Evolutionary conservation across 176 grass and related monocot species (phyloP), one percentile per base, ranked within the genome.

Genomic region (Carex kokanica): DNA sequence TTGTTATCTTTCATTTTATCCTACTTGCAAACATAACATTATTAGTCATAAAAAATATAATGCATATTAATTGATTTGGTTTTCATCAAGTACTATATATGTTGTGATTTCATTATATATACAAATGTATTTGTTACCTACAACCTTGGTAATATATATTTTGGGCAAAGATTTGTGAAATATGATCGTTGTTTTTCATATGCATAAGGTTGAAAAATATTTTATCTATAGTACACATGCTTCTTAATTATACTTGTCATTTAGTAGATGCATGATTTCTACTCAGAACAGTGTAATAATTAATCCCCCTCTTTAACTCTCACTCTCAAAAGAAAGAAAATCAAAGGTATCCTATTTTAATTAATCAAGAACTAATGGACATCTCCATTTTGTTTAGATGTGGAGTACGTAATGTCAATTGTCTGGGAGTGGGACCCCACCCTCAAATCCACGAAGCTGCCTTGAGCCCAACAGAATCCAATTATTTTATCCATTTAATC

Each of bases 401-500:
- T 2, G 24, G 15, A 67, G 41, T n/a, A n/a, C n/a, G n/a, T 40
- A 40, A 86, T 85, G 73, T 52, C 56, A 29, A 66, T 57, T 14
- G 34, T 63, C 16, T 27, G n/a, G n/a, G n/a, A n/a, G n/a, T n/a
- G n/a, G 67, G 13, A 25, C 69, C 79, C 57, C 83, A 74, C 74
- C 63, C 55, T 52, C 5, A 31, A 38, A 83, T 90, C 88, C 87
- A 4, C 75, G 86, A 97, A 94, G 88, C 79, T 90, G 85, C 91
- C 88, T 60, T 25, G 4, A 36, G 74, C 2, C 64, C 52, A 87
- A 87, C 74, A 85, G 78, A 82, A 85, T 23, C 15, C 8, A 65
- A 84, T 32, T 58, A 84, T 84, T 72, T 67, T 84, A 71, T 84
- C 27, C 12, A 74, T 62, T 47, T 0, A 74, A 84, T 58, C 18